These are phyloP conservation scores for Pulveroboletus frians DNA, from an alignment of 768 basidiomycete species.

Conservation along the genomic window DNA sequence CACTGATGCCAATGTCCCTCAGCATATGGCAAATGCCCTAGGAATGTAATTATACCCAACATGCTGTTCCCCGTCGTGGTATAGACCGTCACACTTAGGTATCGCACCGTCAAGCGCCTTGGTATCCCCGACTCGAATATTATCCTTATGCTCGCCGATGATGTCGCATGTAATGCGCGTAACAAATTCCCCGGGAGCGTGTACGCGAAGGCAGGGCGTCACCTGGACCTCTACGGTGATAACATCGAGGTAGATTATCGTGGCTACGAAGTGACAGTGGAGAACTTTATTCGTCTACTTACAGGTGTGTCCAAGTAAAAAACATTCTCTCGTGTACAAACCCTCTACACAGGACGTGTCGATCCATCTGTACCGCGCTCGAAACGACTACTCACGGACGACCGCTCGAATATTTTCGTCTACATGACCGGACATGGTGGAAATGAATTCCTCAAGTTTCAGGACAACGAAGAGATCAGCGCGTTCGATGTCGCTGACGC, in stretches of 20 bases:
- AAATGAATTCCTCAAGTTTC: slow-evolving; percentile 97
- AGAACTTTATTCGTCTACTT: slow-evolving; percentile 88
- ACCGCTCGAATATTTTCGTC: slow-evolving; percentile 88
- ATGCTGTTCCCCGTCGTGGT: neutral
- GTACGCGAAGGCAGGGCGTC: slow-evolving; percentile 79
- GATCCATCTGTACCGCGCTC: slow-evolving; percentile 82
- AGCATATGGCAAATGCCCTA: slow-evolving; percentile 99
- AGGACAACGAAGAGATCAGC: slow-evolving; percentile 97
- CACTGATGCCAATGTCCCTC: slow-evolving; percentile 2
- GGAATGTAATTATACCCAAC: slow-evolving; percentile 67
- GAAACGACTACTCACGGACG: slow-evolving; percentile 88
- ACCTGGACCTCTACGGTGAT: slow-evolving; percentile 89
- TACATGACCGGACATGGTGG: slow-evolving; percentile 99
- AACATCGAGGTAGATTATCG: slow-evolving; percentile 98
- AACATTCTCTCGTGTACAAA: neutral
- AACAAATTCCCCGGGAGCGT: slow-evolving; percentile 92
- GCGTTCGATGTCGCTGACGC: slow-evolving; percentile 98
- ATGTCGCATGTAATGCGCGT: slow-evolving; percentile 87
- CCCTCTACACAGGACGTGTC: slow-evolving; percentile 60
- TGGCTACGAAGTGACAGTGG: slow-evolving; percentile 96
- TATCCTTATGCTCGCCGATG: slow-evolving; percentile 98
- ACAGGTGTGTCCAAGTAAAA: slow-evolving; percentile 59
- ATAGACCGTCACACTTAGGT: slow-evolving; percentile 47
- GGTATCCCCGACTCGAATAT: slow-evolving; percentile 99
- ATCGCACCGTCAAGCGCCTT: slow-evolving; percentile 94